A percentile compares a stretch with the other conserved stretches of the same genome.
Conservation (phyloP, 1,284 basidiomycete species). For the Sporisorium graminicola region DNA sequence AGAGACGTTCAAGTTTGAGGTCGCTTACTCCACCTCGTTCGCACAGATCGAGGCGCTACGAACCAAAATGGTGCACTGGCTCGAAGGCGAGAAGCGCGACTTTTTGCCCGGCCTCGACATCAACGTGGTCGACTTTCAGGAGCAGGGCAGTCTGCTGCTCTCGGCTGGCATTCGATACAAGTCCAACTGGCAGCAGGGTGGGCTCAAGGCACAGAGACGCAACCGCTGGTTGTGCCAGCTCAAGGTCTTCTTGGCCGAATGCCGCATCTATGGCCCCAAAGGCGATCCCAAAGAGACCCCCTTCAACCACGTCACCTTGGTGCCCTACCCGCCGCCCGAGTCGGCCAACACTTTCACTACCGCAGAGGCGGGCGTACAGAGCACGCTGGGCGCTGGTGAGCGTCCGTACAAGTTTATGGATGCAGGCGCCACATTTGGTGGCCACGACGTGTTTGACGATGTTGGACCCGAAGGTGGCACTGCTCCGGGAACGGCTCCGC, state of each 20-base stretch:
- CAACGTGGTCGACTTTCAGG: slow-evolving; percentile 78
- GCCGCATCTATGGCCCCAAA: slow-evolving; percentile 81
- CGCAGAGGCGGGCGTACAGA: slow-evolving; percentile 33
- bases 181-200: slow-evolving; percentile 81
- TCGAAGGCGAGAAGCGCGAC: slow-evolving; percentile 73
- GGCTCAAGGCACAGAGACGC: slow-evolving; percentile 80
- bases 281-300: slow-evolving; percentile 71
- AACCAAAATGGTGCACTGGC: slow-evolving; percentile 83
- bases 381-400: slow-evolving; percentile 39
- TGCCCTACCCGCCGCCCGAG: slow-evolving; percentile 46
- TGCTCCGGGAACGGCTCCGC: slow-evolving; percentile 40
- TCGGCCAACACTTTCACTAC: slow-evolving; percentile 22
- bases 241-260: slow-evolving; percentile 79
- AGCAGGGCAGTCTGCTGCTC: slow-evolving; percentile 82
- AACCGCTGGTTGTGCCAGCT: slow-evolving; percentile 93
- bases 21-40: slow-evolving; percentile 82
- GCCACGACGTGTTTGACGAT: slow-evolving; percentile 48
- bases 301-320: slow-evolving; percentile 31
- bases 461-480: slow-evolving; percentile 12
- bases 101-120: slow-evolving; percentile 68
- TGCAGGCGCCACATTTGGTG: slow-evolving; percentile 35
- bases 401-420: slow-evolving; percentile 49
- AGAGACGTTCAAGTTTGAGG: slow-evolving; percentile 84
- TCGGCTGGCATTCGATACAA: slow-evolving; percentile 90
- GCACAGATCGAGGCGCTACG: slow-evolving; percentile 85